These are phyloP conservation scores for Paecilomyces sp. DNA, from an alignment of 2,329 filamentous ascomycete genomes.

Conservation along the genomic window DNA sequence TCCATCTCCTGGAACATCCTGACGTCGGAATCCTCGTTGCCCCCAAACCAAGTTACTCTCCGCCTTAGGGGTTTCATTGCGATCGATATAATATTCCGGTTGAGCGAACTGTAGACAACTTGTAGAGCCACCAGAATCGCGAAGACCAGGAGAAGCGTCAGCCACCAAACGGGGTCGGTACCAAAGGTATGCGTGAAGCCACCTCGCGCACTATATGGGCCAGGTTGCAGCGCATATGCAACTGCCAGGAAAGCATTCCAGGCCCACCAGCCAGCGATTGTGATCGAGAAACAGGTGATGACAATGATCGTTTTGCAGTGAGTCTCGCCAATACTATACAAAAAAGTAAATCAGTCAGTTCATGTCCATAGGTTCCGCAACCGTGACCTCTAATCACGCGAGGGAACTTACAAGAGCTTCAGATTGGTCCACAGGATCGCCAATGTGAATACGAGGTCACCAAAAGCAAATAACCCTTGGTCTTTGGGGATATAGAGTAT, in stretches of 20 bases:
- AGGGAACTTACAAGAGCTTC: neutral
- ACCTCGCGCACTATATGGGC: conserved; percentile 1
- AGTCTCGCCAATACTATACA: neutral
- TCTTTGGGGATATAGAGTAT: conserved; percentile 1
- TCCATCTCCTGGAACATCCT: neutral
- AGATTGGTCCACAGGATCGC: neutral
- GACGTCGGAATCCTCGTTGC: neutral
- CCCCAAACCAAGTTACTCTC: neutral
- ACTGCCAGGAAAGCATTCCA: neutral
- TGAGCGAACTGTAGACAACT: neutral
- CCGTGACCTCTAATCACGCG: neutral
- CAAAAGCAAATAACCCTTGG: conserved; percentile 1
- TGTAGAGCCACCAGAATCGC: neutral
- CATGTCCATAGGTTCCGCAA: neutral
- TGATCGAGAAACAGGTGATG: conserved; percentile 1
- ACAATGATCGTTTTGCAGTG: conserved; percentile 3
- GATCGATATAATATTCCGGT: neutral
- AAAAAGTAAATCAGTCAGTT: neutral
- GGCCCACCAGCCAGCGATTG: neutral
- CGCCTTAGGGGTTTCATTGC: neutral
- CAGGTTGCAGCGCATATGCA: conserved; percentile 1
- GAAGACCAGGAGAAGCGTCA: neutral
- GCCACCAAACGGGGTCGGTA: conserved; percentile 2
- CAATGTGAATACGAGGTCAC: conserved; percentile 2
- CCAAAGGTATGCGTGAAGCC: conserved; percentile 1